Evolutionary conservation across 441 rosid species (phyloP), one percentile per base, ranked within the genome.

Genomic region (Pelargonium myrrhifolium): DNA sequence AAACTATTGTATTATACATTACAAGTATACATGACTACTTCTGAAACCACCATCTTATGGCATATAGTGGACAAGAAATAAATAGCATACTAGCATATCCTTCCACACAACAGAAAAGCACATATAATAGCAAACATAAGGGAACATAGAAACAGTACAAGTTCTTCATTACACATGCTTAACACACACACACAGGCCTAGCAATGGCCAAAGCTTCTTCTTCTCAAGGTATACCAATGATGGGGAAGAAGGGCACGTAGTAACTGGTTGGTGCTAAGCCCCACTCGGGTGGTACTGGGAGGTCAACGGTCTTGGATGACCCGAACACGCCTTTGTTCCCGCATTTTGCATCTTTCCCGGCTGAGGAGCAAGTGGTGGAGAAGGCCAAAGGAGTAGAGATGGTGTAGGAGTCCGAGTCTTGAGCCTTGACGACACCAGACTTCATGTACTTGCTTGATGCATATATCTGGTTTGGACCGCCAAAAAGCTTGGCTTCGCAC

Each of bases 201-300:
- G 37, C 37, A 4, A 31, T 31, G 37, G 37, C 37, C 37, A 31
- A 31, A 31, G 7, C 37, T 31, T 51, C 58, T 14, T 51, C 58
- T 51, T 17, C 58, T 79, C 72, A 92, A 68, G 98, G 98, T 64
- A 92, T 82, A 51, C 98, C 97, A 20, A 90, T 87, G 65, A 92
- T 90, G 59, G 98, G 98, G 69, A 90, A 6, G 81, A 88, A 85
- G 45, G 96, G 95, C 62, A 81, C 0, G 28, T 92, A 92, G 58
- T 79, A 88, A 78, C 98, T 92, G 3, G 96, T 76, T 11, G 97
- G 98, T 31, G 98, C 90, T 9, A 92, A 73, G 1, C 98, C 98
- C 96, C 98, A 90, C 65, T 86, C 93, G 1, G 45, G 71, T 1
- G 98, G 98, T n/a, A 92, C 72, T 9, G 98, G 98, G 66, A 92